A percentile compares a stretch with the other conserved stretches of the same genome.
These are phyloP conservation scores for Balansia obtecta DNA, from an alignment of 2,329 filamentous ascomycete genomes.

Conservation along the genomic window DNA sequence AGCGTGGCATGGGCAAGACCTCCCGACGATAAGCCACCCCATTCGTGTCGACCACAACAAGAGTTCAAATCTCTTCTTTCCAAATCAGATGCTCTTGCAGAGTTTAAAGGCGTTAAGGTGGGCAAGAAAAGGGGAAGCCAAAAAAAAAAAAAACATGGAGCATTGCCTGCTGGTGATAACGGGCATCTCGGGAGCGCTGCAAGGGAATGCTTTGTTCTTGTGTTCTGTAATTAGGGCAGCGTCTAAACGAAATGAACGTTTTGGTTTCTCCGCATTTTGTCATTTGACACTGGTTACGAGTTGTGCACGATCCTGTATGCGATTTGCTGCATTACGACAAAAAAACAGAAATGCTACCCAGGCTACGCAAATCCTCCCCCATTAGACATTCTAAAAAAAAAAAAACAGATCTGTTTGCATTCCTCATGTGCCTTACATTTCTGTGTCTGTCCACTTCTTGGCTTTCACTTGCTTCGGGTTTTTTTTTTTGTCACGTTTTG, in stretches of 20 bases:
- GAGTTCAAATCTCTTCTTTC: neutral
- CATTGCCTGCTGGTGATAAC: too few relatives aligned
- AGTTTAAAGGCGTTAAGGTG: constrained; percentile 16
- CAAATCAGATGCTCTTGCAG: constrained; percentile 6
- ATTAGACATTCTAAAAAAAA: constrained; percentile 2
- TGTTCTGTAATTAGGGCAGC: too few relatives aligned
- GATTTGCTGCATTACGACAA: neutral
- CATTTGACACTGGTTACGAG: too few relatives aligned
- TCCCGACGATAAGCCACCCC: constrained; percentile 43
- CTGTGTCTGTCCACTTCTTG: neutral
- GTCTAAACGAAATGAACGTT: too few relatives aligned
- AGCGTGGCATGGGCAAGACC: constrained; percentile 89
- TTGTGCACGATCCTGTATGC: too few relatives aligned
- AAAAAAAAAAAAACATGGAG: too few relatives aligned
- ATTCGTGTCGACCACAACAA: too few relatives aligned
- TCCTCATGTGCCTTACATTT: neutral
- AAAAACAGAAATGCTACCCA: constrained; percentile 4
- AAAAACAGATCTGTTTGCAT: neutral
- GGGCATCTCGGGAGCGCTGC: too few relatives aligned
- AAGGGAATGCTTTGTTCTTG: too few relatives aligned
- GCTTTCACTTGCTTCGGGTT: neutral
- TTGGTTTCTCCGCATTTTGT: too few relatives aligned
- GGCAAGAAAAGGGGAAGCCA: too few relatives aligned
- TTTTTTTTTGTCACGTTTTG: neutral
- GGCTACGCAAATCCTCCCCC: neutral